Evolutionary conservation across 805 yeast genomes (phyloP), one percentile per base, ranked within the genome.

Genomic region (Schwanniomyces sp.): DNA sequence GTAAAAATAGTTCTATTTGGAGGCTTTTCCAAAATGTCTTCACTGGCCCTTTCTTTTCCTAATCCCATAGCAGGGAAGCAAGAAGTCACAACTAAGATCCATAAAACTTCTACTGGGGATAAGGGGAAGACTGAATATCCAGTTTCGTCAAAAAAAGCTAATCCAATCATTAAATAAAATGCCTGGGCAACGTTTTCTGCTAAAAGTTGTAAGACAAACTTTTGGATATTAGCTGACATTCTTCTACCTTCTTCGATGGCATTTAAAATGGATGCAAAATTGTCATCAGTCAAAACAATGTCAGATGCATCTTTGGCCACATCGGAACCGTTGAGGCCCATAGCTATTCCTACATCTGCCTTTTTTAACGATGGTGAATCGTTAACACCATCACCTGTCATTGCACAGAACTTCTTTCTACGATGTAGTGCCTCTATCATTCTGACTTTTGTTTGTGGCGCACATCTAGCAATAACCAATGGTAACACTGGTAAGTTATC

Each of bases 41-140:
- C 74, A 41, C 59, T 49, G 12, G 76, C 76, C 45, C 54, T 62
- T 52, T 71, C 75, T 52, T 70, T 75, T 40, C 90, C 90, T 45
- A 86, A 76, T 25, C 92, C 91, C 88, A 86, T 85, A 17, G 91
- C 91, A 39, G 92, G 92, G 75, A 86, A 85, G 56, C 90, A 84
- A 1, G 91, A 84, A 1, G 92, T 86, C 37, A 85, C 80, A 60
- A 86, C 89, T 58, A 86, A 79, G 57, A 86, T 81, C 91, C 91
- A 86, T 55, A 86, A 70, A 7, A 85, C 90, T 66, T 86, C 90
- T 49, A 86, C 88, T 7, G 92, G 91, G 1, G 71, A 56, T 38
- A 68, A 54, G 12, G 72, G 72, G 54, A 69, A 69, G n/a, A 67
- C 72, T 2, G 72, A 67, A 45, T 45, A 63, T 4, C 72, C 70